These are phyloP conservation scores for Zasmidium citrigriseum DNA, from an alignment of 2,329 filamentous ascomycete genomes.

Conservation along the genomic window DNA sequence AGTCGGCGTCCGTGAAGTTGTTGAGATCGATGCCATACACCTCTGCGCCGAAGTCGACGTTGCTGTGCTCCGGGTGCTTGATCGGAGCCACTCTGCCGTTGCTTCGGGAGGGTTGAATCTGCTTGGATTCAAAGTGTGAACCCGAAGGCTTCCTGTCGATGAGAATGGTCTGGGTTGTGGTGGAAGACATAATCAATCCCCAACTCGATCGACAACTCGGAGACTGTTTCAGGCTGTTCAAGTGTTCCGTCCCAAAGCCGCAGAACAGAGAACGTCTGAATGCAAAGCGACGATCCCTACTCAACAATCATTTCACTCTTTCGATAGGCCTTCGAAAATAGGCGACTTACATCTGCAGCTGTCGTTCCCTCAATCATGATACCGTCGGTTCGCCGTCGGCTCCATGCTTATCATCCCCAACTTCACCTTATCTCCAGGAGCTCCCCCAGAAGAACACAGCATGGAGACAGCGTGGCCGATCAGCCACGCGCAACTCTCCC, in stretches of 20 bases:
- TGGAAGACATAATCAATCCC: background rate
- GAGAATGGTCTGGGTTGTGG: background rate
- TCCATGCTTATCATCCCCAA: background rate
- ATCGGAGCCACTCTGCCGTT: conserved; percentile 9
- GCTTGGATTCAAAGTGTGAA: background rate
- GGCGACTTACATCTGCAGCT: too few species aligned
- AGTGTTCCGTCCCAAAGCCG: too few species aligned
- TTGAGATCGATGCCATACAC: conserved; percentile 18
- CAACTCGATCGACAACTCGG: too few species aligned
- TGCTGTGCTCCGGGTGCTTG: conserved; percentile 9
- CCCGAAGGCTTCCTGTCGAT: background rate
- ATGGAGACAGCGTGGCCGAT: background rate
- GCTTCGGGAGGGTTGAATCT: background rate
- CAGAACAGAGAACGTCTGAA: too few species aligned
- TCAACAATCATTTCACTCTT: too few species aligned
- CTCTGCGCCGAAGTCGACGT: conserved; percentile 18
- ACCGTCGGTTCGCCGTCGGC: background rate
- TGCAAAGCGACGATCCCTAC: too few species aligned
- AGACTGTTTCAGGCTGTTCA: too few species aligned
- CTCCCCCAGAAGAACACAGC: background rate
- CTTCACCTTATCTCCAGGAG: background rate
- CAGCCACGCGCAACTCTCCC: background rate
- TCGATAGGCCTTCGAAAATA: too few species aligned
- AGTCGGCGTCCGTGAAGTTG: conserved; percentile 16
- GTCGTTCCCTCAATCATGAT: too few species aligned